Evolutionary conservation across 495 filamentous ascomycete genomes (phyloP).

Genomic region (Talaromyces trachyspermus): DNA sequence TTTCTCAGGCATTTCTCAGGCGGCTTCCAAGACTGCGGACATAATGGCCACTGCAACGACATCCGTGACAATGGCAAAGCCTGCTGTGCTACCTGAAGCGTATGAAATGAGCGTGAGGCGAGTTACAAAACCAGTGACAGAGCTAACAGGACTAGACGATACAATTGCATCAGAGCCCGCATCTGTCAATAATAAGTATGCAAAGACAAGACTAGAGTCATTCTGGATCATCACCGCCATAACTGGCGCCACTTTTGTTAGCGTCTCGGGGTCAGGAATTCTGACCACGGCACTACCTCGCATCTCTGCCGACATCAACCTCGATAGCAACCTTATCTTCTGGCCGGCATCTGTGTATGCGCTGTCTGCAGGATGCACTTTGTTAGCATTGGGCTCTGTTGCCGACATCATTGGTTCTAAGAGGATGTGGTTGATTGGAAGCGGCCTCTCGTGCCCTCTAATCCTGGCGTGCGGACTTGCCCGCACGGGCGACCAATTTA

Average conservation of each 20-base stretch:
- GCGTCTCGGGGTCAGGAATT: slow-evolving; percentile 16
- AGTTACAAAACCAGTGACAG: no score
- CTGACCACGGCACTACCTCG: slow-evolving; percentile 20
- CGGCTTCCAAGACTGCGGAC: no score
- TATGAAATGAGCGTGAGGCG: no score
- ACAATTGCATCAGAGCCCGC: no score
- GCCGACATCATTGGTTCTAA: slow-evolving; percentile 43
- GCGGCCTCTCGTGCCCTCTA: slow-evolving; percentile 32
- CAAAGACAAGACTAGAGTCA: no score
- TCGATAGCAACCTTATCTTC: slow-evolving; percentile 17
- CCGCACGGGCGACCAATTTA: slow-evolving; percentile 35
- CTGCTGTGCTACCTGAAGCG: no score
- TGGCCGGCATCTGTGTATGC: slow-evolving; percentile 25
- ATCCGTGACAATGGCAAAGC: no score
- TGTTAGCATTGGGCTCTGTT: slow-evolving; percentile 42
- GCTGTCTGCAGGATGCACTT: slow-evolving; percentile 32
- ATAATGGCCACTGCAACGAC: no score
- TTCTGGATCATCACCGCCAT: no score
- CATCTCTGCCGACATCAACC: slow-evolving; percentile 24
- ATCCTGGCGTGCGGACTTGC: slow-evolving; percentile 40
- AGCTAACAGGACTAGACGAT: no score
- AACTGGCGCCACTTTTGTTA: slow-evolving; percentile 16
- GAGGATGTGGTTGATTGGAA: slow-evolving; percentile 37
- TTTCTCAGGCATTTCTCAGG: no score
- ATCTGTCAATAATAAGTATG: no score